These are phyloP conservation scores for Blastomyces parvus DNA, from an alignment of 2,329 filamentous ascomycete genomes.

Conservation along the genomic window DNA sequence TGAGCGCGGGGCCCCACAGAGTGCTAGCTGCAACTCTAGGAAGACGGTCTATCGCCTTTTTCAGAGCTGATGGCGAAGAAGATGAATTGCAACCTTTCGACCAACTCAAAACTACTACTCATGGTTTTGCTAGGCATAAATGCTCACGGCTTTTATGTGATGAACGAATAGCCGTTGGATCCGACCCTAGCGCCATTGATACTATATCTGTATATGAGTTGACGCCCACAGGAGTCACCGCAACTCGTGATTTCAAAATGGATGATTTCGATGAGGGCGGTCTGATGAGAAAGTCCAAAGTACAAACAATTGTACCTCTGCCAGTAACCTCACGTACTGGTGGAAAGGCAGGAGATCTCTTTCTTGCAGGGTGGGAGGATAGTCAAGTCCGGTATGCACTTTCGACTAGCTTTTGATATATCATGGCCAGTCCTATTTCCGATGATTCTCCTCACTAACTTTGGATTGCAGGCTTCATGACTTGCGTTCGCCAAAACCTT, in stretches of 20 bases:
- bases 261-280: slow-evolving; percentile 26
- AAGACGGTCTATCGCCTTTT: slow-evolving; percentile 42
- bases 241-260: slow-evolving; percentile 30
- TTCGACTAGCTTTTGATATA: background rate
- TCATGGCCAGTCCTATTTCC: background rate
- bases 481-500: slow-evolving; percentile 43
- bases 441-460: background rate
- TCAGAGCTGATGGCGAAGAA: slow-evolving; percentile 29
- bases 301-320: slow-evolving; percentile 32
- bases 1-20: slow-evolving; percentile 33
- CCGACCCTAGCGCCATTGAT: slow-evolving; percentile 33
- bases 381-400: slow-evolving; percentile 37
- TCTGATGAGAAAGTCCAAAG: slow-evolving; percentile 19
- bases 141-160: slow-evolving; percentile 46
- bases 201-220: slow-evolving; percentile 45
- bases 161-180: slow-evolving; percentile 43
- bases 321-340: slow-evolving; percentile 17
- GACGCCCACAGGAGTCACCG: slow-evolving; percentile 35
- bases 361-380: slow-evolving; percentile 53
- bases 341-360: slow-evolving; percentile 40
- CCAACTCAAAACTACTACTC: slow-evolving; percentile 23
- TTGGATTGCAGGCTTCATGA: slow-evolving; percentile 46
- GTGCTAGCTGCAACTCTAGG: slow-evolving; percentile 45
- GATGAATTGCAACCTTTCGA: slow-evolving; percentile 31
- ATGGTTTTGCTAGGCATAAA: slow-evolving; percentile 31